phyloP scores from a whole-genome alignment of 352 stramenopile species.

The Globisporangium ultimum region DNA sequence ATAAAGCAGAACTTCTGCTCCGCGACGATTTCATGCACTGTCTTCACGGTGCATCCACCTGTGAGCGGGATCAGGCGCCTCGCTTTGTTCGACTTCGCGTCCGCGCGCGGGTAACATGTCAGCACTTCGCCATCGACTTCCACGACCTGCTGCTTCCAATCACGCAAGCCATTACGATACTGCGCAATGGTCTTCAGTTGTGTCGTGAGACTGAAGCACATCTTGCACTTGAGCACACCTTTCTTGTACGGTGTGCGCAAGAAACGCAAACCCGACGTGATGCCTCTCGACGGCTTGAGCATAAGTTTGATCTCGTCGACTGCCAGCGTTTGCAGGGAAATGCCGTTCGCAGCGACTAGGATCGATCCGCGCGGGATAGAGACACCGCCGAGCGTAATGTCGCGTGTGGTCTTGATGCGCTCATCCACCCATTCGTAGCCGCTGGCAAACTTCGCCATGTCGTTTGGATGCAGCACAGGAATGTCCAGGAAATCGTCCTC shows the following conservation, averaged over 20 bases:
- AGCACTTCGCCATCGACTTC: conserved; percentile 63
- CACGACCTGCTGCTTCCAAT: conserved; percentile 65
- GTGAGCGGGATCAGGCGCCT: conserved; percentile 42
- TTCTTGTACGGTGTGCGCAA: conserved; percentile 40
- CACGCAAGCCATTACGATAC: conserved; percentile 30
- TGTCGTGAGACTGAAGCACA: conserved; percentile 48
- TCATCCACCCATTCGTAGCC: conserved; percentile 56
- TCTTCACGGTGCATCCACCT: conserved; percentile 51
- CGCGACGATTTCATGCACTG: conserved; percentile 56
- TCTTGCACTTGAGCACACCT: conserved; percentile 45
- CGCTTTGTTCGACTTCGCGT: conserved; percentile 24
- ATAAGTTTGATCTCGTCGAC: conserved; percentile 36
- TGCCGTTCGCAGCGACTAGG: conserved; percentile 55
- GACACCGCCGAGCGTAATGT: conserved; percentile 22
- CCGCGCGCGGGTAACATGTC: conserved; percentile 32
- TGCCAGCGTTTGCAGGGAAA: conserved; percentile 56
- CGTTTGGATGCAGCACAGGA: conserved; percentile 20
- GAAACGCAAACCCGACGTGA: conserved; percentile 47
- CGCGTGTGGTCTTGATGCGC: conserved; percentile 45
- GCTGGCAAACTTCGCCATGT: conserved; percentile 26
- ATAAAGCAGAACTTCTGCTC: conserved; percentile 69
- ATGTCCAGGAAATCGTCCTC: conserved; percentile 33
- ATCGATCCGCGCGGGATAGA: conserved; percentile 48
- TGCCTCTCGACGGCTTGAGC: conserved; percentile 24
- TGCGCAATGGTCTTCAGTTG: conserved; percentile 60